Conservation (phyloP, 768 basidiomycete genomes). For the Clitopilus hobsonii region DNA sequence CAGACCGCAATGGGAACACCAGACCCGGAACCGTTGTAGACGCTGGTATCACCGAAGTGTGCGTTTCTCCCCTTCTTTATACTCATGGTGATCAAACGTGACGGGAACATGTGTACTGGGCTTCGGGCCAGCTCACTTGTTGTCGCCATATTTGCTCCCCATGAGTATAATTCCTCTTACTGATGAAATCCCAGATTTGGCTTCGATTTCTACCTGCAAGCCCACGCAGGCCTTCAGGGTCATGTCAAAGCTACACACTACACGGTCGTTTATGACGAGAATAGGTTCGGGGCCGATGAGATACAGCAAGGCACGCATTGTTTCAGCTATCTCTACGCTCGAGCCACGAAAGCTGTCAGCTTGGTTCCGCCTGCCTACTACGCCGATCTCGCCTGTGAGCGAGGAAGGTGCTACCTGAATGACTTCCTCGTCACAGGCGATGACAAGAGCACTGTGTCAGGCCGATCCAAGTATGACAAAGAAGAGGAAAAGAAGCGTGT, state of each 20-base stretch:
- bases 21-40: conserved; percentile 79
- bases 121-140: not conserved
- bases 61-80: conserved; percentile 14
- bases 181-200: conserved; percentile 42
- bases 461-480: conserved; percentile 20
- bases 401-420: conserved; percentile 10
- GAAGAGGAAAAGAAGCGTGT: conserved; percentile 30
- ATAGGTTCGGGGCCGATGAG: conserved; percentile 55
- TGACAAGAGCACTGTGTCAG: conserved; percentile 32
- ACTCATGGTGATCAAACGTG: not conserved
- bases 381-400: conserved; percentile 11
- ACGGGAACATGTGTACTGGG: not conserved
- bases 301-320: conserved; percentile 68
- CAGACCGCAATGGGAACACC: conserved; percentile 70
- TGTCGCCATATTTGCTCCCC: conserved; percentile 10
- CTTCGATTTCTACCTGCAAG: conserved; percentile 39
- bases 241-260: conserved; percentile 70
- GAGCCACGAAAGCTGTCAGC: conserved; percentile 78
- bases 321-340: conserved; percentile 68
- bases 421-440: conserved; percentile 32
- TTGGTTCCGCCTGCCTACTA: conserved; percentile 45
- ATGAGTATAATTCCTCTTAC: not conserved
- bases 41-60: conserved; percentile 70
- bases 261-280: conserved; percentile 74
- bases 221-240: conserved; percentile 56